Percentiles rank a stretch among this genome's conserved stretches.
These are phyloP conservation scores for Echites panduratus DNA, from an alignment of 257 asterid species.

Conservation along the genomic window DNA sequence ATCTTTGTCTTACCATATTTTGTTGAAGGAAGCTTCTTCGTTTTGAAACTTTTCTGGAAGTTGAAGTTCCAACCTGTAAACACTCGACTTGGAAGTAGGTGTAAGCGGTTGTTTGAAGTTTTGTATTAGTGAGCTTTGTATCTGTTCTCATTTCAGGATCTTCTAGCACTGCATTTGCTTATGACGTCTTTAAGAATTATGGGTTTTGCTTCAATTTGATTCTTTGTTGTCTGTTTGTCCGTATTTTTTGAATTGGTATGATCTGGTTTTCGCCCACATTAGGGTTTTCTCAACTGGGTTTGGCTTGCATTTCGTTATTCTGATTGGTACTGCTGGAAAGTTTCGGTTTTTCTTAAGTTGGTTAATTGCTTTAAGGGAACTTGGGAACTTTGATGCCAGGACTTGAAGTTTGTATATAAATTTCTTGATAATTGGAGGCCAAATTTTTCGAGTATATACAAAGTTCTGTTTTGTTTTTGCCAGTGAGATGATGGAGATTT, in stretches of 20 bases:
- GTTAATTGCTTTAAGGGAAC: slow-evolving; percentile 7
- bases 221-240: neutral
- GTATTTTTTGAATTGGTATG: slow-evolving; percentile 6
- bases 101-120: slow-evolving; percentile 14
- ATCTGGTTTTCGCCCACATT: slow-evolving; percentile 19
- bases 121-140: slow-evolving; percentile 1
- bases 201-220: slow-evolving; percentile 12
- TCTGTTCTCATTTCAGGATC: slow-evolving; percentile 12
- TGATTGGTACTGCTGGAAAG: neutral
- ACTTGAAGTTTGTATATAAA: neutral
- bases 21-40: slow-evolving; percentile 17
- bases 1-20: slow-evolving; percentile 20
- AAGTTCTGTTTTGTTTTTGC: neutral
- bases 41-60: slow-evolving; percentile 14
- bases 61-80: slow-evolving; percentile 26
- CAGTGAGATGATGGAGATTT: slow-evolving; percentile 9
- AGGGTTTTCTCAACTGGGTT: slow-evolving; percentile 13
- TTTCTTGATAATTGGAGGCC: neutral
- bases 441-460: slow-evolving; percentile 1
- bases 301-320: neutral
- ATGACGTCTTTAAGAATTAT: slow-evolving; percentile 10
- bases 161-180: slow-evolving; percentile 24
- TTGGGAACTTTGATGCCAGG: slow-evolving; percentile 5
- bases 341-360: slow-evolving; percentile 1
- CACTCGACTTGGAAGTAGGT: slow-evolving; percentile 10